Evolutionary conservation across 495 filamentous ascomycete species (phyloP), one percentile per base, ranked within the genome.

Genomic region (Aspergillus steynii): DNA sequence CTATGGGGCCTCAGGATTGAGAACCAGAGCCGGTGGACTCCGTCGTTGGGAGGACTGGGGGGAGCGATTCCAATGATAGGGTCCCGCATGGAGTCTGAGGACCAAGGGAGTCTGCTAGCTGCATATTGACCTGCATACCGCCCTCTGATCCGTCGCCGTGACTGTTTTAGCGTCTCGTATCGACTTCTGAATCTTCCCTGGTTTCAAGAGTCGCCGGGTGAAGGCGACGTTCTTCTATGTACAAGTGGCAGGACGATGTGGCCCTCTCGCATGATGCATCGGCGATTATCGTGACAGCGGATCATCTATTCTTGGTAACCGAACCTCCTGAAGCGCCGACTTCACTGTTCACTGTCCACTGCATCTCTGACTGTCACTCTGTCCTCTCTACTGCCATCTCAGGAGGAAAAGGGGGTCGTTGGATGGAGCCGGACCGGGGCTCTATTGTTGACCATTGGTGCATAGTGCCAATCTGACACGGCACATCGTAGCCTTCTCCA

Each of bases 391-490:
- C 37, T 42, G 9, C 14, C 9, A 12, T 42, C 37, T 42, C 37
- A 42, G 37, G 34, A 37, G 34, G 2, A 34, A 42, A 42, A 42
- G 37, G 37, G 37, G 37, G 7, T 42, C 3, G 10, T 10, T 15
- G 9, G 10, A 42, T 42, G 37, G 37, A 42, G 7, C 37, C 37
- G 29, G 42, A 29, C 8, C 31, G 61, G 54, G 59, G 56, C 53
- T 53, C 53, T 56, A 55, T 56, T 42, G 50, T 29, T 31, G 27
- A 31, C 29, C 14, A 52, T 52, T 15, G n/a, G 50, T 29, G 37
- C 37, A 42, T 42, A 42, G 9, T 42, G 37, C n/a, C 15, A 50
- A 50, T 14, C 48, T 29, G 48, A 25, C 48, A 50, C 25, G 25
- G 25, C 48, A 25, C 48, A 50, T 50, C 2, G 15, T 2, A 4